phyloP scores from a whole-genome alignment of 2,329 filamentous ascomycete species.

The Cordyceps cicadae region DNA sequence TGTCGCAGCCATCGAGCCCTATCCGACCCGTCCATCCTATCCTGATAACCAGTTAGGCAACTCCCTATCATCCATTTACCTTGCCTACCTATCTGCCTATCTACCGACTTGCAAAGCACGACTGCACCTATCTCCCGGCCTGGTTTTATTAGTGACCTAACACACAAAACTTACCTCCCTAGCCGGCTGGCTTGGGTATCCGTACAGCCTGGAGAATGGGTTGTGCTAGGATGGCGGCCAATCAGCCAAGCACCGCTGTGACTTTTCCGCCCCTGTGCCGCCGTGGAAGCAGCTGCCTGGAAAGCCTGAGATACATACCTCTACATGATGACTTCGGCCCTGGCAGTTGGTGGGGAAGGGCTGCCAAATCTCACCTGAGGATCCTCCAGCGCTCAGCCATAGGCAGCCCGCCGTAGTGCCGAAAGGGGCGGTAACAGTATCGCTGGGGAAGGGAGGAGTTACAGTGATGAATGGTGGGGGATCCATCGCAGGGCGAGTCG shows the following conservation, averaged over 20 bases:
- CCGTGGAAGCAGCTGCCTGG: not conserved
- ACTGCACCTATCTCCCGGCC: too few species aligned
- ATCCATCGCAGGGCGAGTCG: not conserved
- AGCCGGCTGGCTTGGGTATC: not conserved
- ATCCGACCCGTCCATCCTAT: not conserved
- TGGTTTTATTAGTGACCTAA: too few species aligned
- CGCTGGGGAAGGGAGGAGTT: not conserved
- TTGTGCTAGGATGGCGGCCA: conserved; percentile 21
- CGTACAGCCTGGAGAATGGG: not conserved
- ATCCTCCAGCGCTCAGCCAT: conserved; percentile 1
- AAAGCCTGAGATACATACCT: not conserved
- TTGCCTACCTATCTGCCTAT: too few species aligned
- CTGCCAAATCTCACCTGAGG: conserved; percentile 10
- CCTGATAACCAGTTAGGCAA: not conserved
- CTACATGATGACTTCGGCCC: not conserved
- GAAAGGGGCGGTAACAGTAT: conserved; percentile 1
- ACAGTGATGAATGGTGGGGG: not conserved
- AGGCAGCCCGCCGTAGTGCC: conserved; percentile 7
- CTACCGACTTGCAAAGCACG: too few species aligned
- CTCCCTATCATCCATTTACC: not conserved
- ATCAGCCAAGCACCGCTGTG: conserved; percentile 26
- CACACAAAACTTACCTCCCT: too few species aligned
- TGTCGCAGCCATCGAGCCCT: not conserved
- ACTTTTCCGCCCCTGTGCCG: conserved; percentile 17
- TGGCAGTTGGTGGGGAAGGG: not conserved